Base-by-base conservation (phyloP, 2,329 filamentous ascomycete species). In the Trichoderma oligosporum region DNA sequence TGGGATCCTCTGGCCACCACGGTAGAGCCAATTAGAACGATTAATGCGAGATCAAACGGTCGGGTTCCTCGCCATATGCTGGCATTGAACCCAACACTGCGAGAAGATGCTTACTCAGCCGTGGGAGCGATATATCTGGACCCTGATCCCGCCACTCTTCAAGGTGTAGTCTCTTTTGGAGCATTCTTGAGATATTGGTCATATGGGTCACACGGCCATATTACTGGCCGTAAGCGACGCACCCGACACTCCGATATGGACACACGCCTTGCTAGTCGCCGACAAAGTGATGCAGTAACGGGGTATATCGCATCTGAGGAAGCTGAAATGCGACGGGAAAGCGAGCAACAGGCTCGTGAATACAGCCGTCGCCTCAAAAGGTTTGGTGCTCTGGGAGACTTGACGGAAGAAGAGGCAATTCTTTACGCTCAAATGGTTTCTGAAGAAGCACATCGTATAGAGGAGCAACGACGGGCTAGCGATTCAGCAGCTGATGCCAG, bases 1-100 rank as follows among this genome's bases (percentile, higher is more conserved):
- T 99, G 94, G 94, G 94, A 99, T 74, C 89, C 89, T n/a, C 77
- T 99, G 45, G 90, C 87, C 1, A 97, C 93, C 2, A 88, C 82
- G 0, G 73, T 80, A 16, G 84, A 87, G 18, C 90, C 94, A 0
- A 82, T 97, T 51, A 85, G 91, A 36, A 97, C 91, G 0, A 78
- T 99, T 54, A 92, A 96, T 68, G 90, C 91, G 2, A 85, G 88
- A 12, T 91, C 93, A 63, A 89, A 89, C 2, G 87, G 88, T 7
- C 85, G 91, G 25, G 87, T 92, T 49, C 88, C 92, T 61, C 89
- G 92, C 57, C 85, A 91, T 61, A 75, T 84, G 63, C 70, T 78
- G 39, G 70, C 79, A 22, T 72, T 78, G 60, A 79, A 82, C 38
- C 71, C 82, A 77, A 65, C 85, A 2, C 76, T 87, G 2, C 79